A percentile compares a stretch with the other conserved stretches of the same genome.
Evolutionary conservation across 23 red algal species (phyloP).

Genomic region (Chondrus crispus): DNA sequence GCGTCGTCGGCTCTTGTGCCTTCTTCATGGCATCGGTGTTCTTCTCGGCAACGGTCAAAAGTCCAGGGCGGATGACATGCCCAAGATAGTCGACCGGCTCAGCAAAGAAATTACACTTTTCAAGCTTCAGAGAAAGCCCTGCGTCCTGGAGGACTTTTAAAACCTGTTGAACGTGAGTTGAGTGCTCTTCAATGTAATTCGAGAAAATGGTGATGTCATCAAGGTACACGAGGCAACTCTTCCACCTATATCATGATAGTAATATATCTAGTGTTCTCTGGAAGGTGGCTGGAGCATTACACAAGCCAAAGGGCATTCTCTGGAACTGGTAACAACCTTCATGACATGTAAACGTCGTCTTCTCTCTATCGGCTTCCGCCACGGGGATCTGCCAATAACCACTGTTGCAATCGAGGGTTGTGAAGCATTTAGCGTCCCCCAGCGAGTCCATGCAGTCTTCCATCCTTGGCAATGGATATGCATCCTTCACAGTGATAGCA

Average conservation of each 20-base stretch:
- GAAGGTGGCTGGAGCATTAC: neutral
- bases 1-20: neutral
- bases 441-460: constrained; percentile 17
- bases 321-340: neutral
- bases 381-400: neutral
- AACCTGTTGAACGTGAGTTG: neutral
- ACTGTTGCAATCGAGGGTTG: neutral
- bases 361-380: neutral
- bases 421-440: neutral
- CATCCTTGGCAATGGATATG: neutral
- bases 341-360: constrained; percentile 24
- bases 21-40: no score
- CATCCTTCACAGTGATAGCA: neutral
- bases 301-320: neutral
- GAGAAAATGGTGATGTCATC: constrained; percentile 11
- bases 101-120: no score
- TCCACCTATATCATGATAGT: neutral
- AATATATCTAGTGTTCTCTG: neutral
- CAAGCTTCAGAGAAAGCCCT: neutral
- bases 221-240: neutral
- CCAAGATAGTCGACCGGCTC: no score
- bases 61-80: no score
- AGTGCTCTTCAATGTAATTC: neutral
- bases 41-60: no score
- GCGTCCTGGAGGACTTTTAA: neutral